Evolutionary conservation across 331 rosid species (phyloP).

Genomic region (Malus hybrid): DNA sequence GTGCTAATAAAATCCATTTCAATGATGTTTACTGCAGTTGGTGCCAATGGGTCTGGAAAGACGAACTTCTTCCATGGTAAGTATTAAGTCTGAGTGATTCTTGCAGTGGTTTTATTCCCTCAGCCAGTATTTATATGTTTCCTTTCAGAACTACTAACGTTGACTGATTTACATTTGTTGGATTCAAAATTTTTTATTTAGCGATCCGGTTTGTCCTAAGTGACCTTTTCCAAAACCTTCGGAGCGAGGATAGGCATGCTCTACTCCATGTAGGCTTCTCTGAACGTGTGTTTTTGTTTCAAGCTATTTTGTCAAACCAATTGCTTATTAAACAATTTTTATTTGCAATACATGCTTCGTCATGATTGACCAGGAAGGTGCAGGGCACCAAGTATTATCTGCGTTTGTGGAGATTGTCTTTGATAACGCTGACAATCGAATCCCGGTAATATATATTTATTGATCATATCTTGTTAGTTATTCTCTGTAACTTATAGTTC

Average conservation of each 20-base stretch:
- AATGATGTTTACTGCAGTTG: slow-evolving; percentile 42
- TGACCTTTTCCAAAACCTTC: slow-evolving; percentile 73
- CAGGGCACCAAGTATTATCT: slow-evolving; percentile 73
- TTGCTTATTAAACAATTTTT: background rate
- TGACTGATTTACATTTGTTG: background rate
- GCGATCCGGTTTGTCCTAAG: slow-evolving; percentile 89
- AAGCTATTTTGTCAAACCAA: background rate
- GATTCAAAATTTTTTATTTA: slow-evolving; percentile 20
- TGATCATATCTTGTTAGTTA: background rate
- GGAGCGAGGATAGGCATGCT: slow-evolving; percentile 72
- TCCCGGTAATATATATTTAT: slow-evolving; percentile 55
- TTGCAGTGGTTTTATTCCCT: background rate
- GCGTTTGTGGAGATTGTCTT: slow-evolving; percentile 95
- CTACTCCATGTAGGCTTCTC: slow-evolving; percentile 68
- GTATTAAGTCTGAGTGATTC: background rate
- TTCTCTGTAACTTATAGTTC: background rate
- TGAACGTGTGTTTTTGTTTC: background rate
- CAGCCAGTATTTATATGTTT: background rate
- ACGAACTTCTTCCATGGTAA: slow-evolving; percentile 84
- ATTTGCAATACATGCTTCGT: background rate
- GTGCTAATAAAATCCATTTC: background rate
- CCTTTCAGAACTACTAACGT: background rate
- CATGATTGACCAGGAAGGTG: slow-evolving; percentile 63
- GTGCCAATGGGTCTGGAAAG: slow-evolving; percentile 97
- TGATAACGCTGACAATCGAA: slow-evolving; percentile 83